Evolutionary conservation across 176 grass and related monocot genomes (phyloP), one percentile per base, ranked within the genome.

Genomic region (Rhynchospora breviuscula): DNA sequence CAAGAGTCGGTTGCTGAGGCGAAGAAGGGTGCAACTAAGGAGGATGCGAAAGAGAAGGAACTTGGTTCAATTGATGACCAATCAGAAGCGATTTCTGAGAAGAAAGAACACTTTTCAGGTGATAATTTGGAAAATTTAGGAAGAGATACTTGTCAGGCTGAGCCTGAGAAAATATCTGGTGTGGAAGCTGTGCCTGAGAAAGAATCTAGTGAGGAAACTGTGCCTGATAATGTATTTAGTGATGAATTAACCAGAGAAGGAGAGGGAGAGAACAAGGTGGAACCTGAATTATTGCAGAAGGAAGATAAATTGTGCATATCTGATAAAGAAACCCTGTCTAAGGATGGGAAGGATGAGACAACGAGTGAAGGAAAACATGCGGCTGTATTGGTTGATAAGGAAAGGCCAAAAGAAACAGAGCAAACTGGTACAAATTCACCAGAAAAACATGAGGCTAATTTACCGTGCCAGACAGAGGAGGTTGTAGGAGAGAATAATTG

Each of bases 401-500:
- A 85, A 45, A 74, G 52, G 15, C 25, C 6, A 59, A 91, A 85
- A 63, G 89, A 70, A 69, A 44, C 56, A 80, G 88, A 76, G 84
- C 45, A 45, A 75, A 53, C 52, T 79, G 84, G 75, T 92, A 31
- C 68, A 5, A 83, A 85, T 72, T 51, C 2, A 51, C 73, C 60
- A 9, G 85, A 83, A 12, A 29, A 72, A 73, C 46, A 68, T 54
- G 21, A 56, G 58, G 59, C 79, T 45, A 62, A 63, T 81, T 71
- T 75, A 78, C 64, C 81, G 71, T 56, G 47, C 87, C 72, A 81
- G 59, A 74, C 74, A 75, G 65, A 87, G 71, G 86, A 90, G 77
- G 62, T 57, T 65, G 83, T 59, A 58, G 69, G 59, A 21, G 85
- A 87, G 70, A 91, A 40, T 64, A 90, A 88, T 7, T 87, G 46